A percentile compares a stretch with the other conserved stretches of the same genome.
Evolutionary conservation across 2,329 filamentous ascomycete species (phyloP).

Genomic region (Stachybotrys echinatus): DNA sequence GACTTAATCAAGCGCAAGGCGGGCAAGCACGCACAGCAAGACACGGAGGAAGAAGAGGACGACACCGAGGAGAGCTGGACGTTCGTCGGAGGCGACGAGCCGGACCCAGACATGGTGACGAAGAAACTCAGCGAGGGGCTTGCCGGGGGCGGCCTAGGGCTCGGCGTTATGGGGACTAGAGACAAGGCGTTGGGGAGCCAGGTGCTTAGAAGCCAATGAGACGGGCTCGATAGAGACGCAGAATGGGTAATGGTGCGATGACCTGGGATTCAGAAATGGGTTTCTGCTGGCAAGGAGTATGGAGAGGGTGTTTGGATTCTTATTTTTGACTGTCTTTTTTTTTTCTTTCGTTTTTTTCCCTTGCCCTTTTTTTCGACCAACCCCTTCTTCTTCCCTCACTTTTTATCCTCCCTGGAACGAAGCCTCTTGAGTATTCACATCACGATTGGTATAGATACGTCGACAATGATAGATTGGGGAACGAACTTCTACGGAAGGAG

Average conservation of each 20-base stretch:
- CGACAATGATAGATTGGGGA: neutral
- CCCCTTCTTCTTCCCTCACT: no score
- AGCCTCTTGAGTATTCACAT: neutral
- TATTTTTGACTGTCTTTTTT: no score
- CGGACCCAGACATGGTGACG: slow-evolving; percentile 36
- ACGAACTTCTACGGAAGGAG: neutral
- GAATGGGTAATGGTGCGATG: neutral
- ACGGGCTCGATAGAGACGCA: neutral
- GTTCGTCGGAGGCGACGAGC: slow-evolving; percentile 62
- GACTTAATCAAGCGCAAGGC: slow-evolving; percentile 68
- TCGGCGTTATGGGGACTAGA: neutral
- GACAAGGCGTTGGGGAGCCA: slow-evolving; percentile 18
- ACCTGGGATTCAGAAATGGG: no score
- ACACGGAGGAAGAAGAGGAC: slow-evolving; percentile 42
- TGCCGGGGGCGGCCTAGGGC: neutral
- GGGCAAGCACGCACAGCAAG: slow-evolving; percentile 39
- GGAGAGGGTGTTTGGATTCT: no score
- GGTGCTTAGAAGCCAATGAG: slow-evolving; percentile 7
- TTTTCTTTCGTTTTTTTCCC: no score
- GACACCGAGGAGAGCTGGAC: slow-evolving; percentile 85
- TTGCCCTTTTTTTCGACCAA: no score
- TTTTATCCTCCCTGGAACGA: neutral
- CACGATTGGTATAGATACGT: neutral
- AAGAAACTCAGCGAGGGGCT: slow-evolving; percentile 33
- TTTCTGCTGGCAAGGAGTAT: neutral